These are phyloP conservation scores for Perilla frutescens DNA, from an alignment of 257 asterid genomes.

Conservation along the genomic window DNA sequence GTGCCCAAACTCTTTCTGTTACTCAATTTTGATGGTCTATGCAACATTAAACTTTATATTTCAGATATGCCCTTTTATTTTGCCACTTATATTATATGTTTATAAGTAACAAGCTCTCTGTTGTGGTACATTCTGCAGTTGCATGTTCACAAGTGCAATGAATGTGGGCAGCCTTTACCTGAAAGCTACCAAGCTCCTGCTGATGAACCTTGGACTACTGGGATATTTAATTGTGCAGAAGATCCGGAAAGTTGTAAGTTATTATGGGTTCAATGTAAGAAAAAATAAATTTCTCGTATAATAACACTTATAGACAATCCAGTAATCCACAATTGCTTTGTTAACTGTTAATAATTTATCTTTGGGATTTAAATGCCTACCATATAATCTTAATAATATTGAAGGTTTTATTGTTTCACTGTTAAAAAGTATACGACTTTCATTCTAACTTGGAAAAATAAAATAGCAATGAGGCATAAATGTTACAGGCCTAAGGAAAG, in stretches of 20 bases:
- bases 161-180: constrained; percentile 96
- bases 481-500: neutral
- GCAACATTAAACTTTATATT: neutral
- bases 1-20: too few species aligned
- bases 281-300: constrained; percentile 11
- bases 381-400: neutral
- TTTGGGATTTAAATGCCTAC: neutral
- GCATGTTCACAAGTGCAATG: constrained; percentile 81
- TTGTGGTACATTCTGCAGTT: constrained; percentile 57
- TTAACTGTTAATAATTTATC: neutral
- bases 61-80: constrained; percentile 14
- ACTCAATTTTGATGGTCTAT: constrained; percentile 4
- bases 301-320: neutral
- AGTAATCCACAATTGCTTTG: neutral
- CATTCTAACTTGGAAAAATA: constrained; percentile 3
- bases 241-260: constrained; percentile 92
- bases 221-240: constrained; percentile 81
- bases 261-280: neutral
- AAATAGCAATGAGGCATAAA: neutral
- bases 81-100: constrained; percentile 7
- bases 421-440: neutral
- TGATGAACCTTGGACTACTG: constrained; percentile 96
- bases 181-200: constrained; percentile 96
- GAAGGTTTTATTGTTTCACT: neutral
- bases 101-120: constrained; percentile 14